Evolutionary conservation across 164 flowering plant genomes (phyloP).

Genomic region (Cinnamomum chago): DNA sequence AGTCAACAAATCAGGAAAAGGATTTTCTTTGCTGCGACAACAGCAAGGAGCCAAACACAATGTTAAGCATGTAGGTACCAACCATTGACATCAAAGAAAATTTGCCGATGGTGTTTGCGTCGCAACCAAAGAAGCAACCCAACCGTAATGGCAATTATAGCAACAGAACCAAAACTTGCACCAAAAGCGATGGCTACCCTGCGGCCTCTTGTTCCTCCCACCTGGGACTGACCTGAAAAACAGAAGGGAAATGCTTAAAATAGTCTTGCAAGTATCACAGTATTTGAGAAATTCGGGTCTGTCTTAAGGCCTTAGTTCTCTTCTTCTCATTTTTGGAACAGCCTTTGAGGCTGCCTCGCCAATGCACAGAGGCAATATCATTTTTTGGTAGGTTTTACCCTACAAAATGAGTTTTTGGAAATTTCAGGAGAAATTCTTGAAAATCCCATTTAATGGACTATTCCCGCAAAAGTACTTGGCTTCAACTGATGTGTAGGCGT

Average conservation of each 20-base stretch:
- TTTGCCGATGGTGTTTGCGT: conserved; percentile 62
- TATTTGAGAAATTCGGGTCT: background rate
- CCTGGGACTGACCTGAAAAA: conserved; percentile 39
- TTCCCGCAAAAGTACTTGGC: background rate
- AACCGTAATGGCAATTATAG: conserved; percentile 30
- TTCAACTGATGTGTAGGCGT: background rate
- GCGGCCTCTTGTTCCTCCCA: conserved; percentile 36
- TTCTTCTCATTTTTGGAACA: background rate
- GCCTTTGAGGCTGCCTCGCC: background rate
- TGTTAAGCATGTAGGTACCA: conserved; percentile 13
- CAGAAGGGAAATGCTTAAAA: conserved; percentile 14
- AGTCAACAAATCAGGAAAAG: background rate
- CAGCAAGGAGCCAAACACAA: background rate
- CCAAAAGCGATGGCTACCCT: conserved; percentile 53
- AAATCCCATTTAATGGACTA: background rate
- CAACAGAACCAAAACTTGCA: conserved; percentile 59
- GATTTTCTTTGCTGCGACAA: background rate
- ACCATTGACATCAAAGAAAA: conserved; percentile 95
- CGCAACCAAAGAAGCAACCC: conserved; percentile 80
- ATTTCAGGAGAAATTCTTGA: background rate
- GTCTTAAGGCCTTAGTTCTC: background rate
- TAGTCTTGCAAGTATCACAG: conserved; percentile 3
- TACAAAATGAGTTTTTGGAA: background rate
- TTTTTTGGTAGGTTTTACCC: background rate
- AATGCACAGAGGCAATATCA: background rate